A percentile compares a stretch with the other conserved stretches of the same genome.
Conservation (phyloP, 1,284 basidiomycete genomes). For the Heterobasidion annosum region DNA sequence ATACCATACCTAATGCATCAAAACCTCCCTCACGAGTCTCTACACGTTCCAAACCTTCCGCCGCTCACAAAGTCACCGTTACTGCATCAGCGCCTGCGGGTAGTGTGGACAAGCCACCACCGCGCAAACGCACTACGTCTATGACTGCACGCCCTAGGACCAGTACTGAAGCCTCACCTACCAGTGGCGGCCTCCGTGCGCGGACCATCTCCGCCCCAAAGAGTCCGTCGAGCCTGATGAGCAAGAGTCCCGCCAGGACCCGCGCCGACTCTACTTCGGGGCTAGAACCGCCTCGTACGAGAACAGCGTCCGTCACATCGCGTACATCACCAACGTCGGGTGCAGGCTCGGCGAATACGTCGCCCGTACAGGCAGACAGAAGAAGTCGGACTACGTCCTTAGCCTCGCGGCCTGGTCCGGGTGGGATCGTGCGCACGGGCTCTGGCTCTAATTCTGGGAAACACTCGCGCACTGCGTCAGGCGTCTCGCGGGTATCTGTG, state of each 20-base stretch:
- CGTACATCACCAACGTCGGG: slow-evolving; percentile 2
- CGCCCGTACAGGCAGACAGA: background rate
- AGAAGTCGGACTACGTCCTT: slow-evolving; percentile 12
- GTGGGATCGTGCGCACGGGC: slow-evolving; percentile 12
- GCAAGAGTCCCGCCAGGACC: slow-evolving; percentile 10
- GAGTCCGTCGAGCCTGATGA: slow-evolving; percentile 1
- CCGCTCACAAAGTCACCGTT: slow-evolving; percentile 3
- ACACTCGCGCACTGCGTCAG: slow-evolving; percentile 10
- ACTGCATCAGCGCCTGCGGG: slow-evolving; percentile 9
- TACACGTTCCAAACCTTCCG: slow-evolving; percentile 4
- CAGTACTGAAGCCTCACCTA: slow-evolving; percentile 1
- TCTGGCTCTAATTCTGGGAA: slow-evolving; percentile 13
- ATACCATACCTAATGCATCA: background rate
- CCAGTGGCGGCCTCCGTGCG: background rate
- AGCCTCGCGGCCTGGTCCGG: slow-evolving; percentile 4
- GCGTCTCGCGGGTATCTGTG: slow-evolving; percentile 8
- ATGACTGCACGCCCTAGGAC: slow-evolving; percentile 10
- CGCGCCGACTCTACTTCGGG: slow-evolving; percentile 1
- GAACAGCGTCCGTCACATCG: slow-evolving; percentile 3
- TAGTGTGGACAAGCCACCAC: background rate
- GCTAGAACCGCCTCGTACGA: slow-evolving; percentile 6
- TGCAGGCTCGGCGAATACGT: slow-evolving; percentile 5
- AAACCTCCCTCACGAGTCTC: slow-evolving; percentile 1
- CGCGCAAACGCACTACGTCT: slow-evolving; percentile 12
- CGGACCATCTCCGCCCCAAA: slow-evolving; percentile 10